phyloP scores from a whole-genome alignment of 2,329 filamentous ascomycete genomes.

The Colletotrichum melonis region DNA sequence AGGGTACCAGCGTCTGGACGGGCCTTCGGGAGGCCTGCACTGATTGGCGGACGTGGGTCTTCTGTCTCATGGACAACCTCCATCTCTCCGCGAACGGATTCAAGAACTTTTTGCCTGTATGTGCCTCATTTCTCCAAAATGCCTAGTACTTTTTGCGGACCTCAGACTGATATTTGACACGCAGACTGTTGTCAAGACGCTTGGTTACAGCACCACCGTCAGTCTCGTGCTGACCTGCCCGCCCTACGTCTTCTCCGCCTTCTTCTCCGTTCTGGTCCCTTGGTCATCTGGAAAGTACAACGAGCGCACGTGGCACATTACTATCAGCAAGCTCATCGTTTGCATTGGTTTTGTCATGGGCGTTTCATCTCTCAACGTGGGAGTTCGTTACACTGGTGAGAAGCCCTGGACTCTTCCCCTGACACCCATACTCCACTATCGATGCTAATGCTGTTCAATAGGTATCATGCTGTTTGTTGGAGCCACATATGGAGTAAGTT shows the following conservation, averaged over 20 bases:
- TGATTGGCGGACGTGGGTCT: constrained; percentile 61
- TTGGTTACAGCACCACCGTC: constrained; percentile 55
- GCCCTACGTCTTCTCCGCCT: constrained; percentile 54
- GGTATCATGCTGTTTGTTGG: constrained; percentile 53
- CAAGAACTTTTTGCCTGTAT: constrained; percentile 46
- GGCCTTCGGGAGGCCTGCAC: constrained; percentile 56
- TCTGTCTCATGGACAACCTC: constrained; percentile 63
- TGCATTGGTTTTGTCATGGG: constrained; percentile 43
- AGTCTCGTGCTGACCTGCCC: constrained; percentile 60
- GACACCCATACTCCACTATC: background rate
- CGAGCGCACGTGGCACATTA: constrained; percentile 61
- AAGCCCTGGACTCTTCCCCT: background rate
- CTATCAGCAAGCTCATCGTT: constrained; percentile 53
- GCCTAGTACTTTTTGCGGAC: too few species aligned
- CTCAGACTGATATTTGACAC: background rate
- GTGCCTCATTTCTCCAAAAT: background rate
- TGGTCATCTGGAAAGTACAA: constrained; percentile 58
- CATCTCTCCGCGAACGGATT: constrained; percentile 61
- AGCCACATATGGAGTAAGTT: constrained; percentile 39
- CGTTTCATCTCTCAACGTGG: constrained; percentile 40
- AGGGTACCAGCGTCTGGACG: constrained; percentile 51
- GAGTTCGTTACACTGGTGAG: constrained; percentile 16
- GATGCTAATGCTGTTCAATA: background rate
- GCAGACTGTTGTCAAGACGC: constrained; percentile 50
- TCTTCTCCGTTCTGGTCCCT: constrained; percentile 49